phyloP scores from a whole-genome alignment of 495 filamentous ascomycete genomes.

The Hypoxylon fuscum region DNA sequence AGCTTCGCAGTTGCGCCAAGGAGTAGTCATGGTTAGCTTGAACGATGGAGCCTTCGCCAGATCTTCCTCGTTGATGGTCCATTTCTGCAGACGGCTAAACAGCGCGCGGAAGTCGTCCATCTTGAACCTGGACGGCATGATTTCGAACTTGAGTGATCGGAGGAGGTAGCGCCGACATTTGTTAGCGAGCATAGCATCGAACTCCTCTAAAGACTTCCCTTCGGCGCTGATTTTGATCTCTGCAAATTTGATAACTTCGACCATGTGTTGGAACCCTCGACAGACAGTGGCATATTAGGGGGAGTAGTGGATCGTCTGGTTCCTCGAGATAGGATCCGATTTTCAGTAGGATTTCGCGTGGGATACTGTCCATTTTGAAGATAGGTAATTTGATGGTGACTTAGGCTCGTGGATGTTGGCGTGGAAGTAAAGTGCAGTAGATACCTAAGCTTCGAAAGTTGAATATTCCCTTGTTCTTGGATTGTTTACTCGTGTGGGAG shows the following conservation, averaged over 20 bases:
- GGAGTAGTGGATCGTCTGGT: background rate
- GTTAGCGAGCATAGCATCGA: background rate
- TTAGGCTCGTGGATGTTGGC: too few species aligned
- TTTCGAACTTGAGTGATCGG: background rate
- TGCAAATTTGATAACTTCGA: conserved; percentile 9
- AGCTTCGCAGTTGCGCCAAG: background rate
- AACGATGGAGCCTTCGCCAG: background rate
- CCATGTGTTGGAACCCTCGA: background rate
- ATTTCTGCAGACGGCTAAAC: conserved; percentile 2
- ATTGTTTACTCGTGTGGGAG: too few species aligned
- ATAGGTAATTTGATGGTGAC: too few species aligned
- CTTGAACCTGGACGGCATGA: background rate
- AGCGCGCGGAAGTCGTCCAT: background rate
- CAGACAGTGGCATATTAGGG: conserved; percentile 5
- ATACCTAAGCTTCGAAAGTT: too few species aligned
- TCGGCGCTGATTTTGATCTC: background rate
- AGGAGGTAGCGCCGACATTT: conserved; percentile 6
- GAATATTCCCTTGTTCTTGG: too few species aligned
- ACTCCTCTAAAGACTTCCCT: background rate
- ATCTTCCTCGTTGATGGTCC: background rate
- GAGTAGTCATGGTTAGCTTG: background rate
- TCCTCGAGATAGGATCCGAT: conserved; percentile 2
- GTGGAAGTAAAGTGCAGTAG: too few species aligned
- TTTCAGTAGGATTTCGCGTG: conserved; percentile 1
- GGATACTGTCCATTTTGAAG: conserved; percentile 11